Base-by-base conservation (phyloP, 305 asterid genomes). In the Fraxinus sp. region DNA sequence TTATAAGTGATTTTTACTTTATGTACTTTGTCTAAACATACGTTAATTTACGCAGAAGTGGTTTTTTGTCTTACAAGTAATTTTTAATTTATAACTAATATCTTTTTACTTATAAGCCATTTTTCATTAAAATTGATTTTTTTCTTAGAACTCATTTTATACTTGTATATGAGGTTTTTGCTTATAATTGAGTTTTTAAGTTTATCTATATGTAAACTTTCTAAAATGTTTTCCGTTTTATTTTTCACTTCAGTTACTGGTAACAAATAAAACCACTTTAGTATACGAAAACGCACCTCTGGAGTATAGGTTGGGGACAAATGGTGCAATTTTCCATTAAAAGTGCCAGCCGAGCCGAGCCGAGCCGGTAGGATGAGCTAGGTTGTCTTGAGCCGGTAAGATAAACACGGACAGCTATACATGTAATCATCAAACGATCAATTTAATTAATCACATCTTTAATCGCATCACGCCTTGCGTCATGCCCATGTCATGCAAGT, bases 371-470 rank as follows among this genome's bases (percentile, higher is more conserved):
- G 82, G 33, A 4, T 39, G 24, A 84, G 82, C 35, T 1, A 10
- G 59, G 44, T 82, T 78, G 88, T 81, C 85, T 86, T 89, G 87
- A 89, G 87, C 82, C 52, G 32, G 88, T 91, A 87, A 80, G 83
- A 84, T 80, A 77, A 80, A 84, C 41, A 41, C 66, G 70, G 81
- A 62, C 82, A 87, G 87, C 89, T 90, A 89, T 89, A 88, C 87
- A 87, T 84, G 83, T 79, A 81, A 79, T 80, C 82, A 82, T 87
- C 85, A 85, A 84, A 82, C 14, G 18, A 13, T 68, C 20, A 9
- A 28, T 70, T 70, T 83, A 55, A 6, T 74, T 80, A 83, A 86
- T 88, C 86, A 87, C 75, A 83, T 83, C 70, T 77, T 70, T 59
- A 3, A 76, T n/a, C 57, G 66, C 87, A 84, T 76, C 20, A 9